A percentile compares a stretch with the other conserved stretches of the same genome.
phyloP scores from a whole-genome alignment of 2,329 filamentous ascomycete species.

The Cordyceps fumosorosea region DNA sequence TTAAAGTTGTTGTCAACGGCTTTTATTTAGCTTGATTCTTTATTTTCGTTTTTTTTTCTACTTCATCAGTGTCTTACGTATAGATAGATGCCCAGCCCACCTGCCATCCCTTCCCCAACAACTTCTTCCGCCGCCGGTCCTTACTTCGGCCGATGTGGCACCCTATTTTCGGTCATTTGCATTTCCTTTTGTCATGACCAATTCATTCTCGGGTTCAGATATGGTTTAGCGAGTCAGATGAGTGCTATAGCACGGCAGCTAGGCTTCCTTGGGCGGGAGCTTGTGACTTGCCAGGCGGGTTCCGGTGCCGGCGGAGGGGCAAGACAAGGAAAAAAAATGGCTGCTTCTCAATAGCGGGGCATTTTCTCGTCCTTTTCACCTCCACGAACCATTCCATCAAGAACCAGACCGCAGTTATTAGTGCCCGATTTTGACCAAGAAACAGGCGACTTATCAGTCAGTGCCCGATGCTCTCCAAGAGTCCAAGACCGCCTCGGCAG shows the following conservation, averaged over 20 bases:
- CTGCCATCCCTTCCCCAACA: too few relatives aligned
- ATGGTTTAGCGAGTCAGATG: conserved; percentile 2
- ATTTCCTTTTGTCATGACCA: neutral
- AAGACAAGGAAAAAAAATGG: neutral
- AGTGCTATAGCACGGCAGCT: neutral
- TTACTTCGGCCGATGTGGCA: too few relatives aligned
- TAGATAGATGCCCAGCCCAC: neutral
- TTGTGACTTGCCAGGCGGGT: neutral
- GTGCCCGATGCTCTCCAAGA: neutral
- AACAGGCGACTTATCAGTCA: neutral
- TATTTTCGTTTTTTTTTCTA: neutral
- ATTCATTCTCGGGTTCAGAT: neutral
- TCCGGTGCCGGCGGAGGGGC: conserved; percentile 7
- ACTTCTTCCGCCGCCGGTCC: too few relatives aligned
- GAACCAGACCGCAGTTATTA: neutral
- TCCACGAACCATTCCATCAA: neutral
- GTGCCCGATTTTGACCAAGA: neutral
- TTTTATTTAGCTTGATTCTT: neutral
- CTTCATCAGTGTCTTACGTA: neutral
- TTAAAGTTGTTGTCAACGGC: neutral
- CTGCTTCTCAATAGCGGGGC: too few relatives aligned
- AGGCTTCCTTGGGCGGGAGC: neutral
- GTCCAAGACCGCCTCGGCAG: neutral
- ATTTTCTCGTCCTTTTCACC: neutral
- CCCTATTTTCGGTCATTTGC: neutral